phyloP scores from a whole-genome alignment of 306 rosid genomes.

The Hylodesmum podocarpum region DNA sequence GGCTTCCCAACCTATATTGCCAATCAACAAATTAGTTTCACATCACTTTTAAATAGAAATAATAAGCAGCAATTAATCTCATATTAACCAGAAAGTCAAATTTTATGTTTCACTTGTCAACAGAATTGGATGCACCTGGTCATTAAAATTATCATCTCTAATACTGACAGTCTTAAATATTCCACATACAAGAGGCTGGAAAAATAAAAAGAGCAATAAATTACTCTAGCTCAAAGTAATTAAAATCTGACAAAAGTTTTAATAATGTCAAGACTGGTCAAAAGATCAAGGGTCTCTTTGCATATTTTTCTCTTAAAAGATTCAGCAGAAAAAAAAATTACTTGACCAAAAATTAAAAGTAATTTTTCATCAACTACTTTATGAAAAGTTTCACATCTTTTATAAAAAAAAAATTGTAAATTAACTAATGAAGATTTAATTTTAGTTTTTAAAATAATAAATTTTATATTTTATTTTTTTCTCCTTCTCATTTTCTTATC shows the following conservation, averaged over 20 bases:
- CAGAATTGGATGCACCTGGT: background rate
- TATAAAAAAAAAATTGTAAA: too few species aligned
- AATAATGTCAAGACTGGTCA: background rate
- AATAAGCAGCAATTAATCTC: background rate
- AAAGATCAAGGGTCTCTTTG: too few species aligned
- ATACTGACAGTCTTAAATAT: background rate
- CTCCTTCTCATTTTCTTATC: too few species aligned
- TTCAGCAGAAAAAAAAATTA: too few species aligned
- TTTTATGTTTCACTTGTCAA: background rate
- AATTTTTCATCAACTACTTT: too few species aligned
- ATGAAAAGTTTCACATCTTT: too few species aligned
- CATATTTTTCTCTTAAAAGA: too few species aligned
- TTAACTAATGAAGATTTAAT: too few species aligned
- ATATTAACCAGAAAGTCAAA: background rate
- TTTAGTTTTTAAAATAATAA: too few species aligned
- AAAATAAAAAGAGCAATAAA: background rate
- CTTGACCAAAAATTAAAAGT: too few species aligned
- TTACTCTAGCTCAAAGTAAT: background rate
- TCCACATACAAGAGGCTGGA: background rate
- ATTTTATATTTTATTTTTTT: too few species aligned
- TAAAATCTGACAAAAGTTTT: background rate
- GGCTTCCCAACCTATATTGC: conserved; percentile 63
- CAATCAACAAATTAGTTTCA: background rate
- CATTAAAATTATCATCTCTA: background rate
- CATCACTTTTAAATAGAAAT: background rate